Percentiles rank a stretch among this genome's conserved stretches.
Evolutionary conservation across 306 rosid species (phyloP).

Genomic region (Acacia acuminata): DNA sequence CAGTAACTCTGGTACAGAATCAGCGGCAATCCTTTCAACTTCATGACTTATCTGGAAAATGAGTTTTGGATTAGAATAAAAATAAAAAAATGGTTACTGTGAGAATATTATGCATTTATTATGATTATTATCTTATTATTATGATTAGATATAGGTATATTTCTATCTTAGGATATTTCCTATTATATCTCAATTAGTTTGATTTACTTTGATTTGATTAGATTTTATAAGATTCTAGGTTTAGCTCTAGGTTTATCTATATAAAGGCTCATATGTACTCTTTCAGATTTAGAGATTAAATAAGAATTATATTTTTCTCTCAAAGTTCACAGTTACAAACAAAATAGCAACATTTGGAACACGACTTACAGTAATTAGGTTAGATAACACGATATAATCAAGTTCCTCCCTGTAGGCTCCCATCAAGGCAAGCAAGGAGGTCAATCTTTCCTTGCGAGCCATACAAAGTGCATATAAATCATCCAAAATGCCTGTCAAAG

Average conservation of each 20-base stretch:
- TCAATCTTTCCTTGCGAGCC: slow-evolving; percentile 72
- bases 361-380: slow-evolving; percentile 69
- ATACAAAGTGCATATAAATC: slow-evolving; percentile 80
- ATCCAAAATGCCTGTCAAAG: slow-evolving; percentile 80
- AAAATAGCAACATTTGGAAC: slow-evolving; percentile 30
- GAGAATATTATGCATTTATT: too few relatives aligned
- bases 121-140: too few relatives aligned
- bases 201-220: too few relatives aligned
- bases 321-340: too few relatives aligned
- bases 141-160: too few relatives aligned
- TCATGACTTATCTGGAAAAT: slow-evolving; percentile 62
- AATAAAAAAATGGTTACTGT: slow-evolving; percentile 15
- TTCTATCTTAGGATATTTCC: too few relatives aligned
- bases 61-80: slow-evolving; percentile 35
- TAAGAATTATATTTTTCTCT: too few relatives aligned
- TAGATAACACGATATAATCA: slow-evolving; percentile 83
- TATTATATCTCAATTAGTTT: too few relatives aligned
- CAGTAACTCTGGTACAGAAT: slow-evolving; percentile 71
- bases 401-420: slow-evolving; percentile 76
- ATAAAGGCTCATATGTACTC: too few relatives aligned
- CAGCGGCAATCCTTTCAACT: slow-evolving; percentile 63
- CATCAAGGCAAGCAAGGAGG: slow-evolving; percentile 81
- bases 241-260: too few relatives aligned
- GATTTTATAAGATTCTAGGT: too few relatives aligned
- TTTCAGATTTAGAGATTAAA: too few relatives aligned